These are phyloP conservation scores for Aspergillus cristatus DNA, from an alignment of 495 filamentous ascomycete species.

Conservation along the genomic window DNA sequence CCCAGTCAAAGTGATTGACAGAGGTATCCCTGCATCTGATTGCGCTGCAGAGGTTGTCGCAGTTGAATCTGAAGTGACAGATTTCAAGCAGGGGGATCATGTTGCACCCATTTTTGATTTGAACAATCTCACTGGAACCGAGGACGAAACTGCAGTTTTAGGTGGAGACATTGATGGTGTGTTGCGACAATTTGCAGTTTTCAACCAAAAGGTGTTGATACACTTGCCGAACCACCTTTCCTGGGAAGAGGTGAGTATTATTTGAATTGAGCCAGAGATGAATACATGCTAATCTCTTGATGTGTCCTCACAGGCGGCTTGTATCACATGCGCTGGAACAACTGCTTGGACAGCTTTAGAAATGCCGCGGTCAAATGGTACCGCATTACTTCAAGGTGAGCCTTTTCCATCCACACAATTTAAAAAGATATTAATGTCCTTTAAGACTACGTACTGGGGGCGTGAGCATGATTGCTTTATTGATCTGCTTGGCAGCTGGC, in stretches of 20 bases:
- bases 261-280: not conserved
- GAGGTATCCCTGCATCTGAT: conserved; percentile 18
- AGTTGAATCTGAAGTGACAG: conserved; percentile 12
- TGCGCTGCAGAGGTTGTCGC: conserved; percentile 14
- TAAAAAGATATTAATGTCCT: not conserved
- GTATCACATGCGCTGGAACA: conserved; percentile 12
- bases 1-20: conserved; percentile 6
- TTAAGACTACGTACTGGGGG: conserved; percentile 12
- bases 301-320: conserved; percentile 2
- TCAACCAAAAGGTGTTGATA: conserved; percentile 17
- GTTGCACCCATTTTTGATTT: conserved; percentile 12
- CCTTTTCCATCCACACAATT: not conserved
- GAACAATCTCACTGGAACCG: too few relatives aligned
- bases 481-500: conserved; percentile 8
- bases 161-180: conserved; percentile 20
- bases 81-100: conserved; percentile 22
- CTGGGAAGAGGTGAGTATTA: conserved; percentile 18
- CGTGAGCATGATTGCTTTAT: conserved; percentile 14
- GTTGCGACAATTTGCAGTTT: conserved; percentile 21
- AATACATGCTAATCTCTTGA: not conserved
- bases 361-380: not conserved
- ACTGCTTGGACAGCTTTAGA: conserved; percentile 18
- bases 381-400: conserved; percentile 1
- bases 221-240: conserved; percentile 15
- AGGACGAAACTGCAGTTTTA: conserved; percentile 2